Evolutionary conservation across 495 filamentous ascomycete genomes (phyloP).

Genomic region (Podospora comata): DNA sequence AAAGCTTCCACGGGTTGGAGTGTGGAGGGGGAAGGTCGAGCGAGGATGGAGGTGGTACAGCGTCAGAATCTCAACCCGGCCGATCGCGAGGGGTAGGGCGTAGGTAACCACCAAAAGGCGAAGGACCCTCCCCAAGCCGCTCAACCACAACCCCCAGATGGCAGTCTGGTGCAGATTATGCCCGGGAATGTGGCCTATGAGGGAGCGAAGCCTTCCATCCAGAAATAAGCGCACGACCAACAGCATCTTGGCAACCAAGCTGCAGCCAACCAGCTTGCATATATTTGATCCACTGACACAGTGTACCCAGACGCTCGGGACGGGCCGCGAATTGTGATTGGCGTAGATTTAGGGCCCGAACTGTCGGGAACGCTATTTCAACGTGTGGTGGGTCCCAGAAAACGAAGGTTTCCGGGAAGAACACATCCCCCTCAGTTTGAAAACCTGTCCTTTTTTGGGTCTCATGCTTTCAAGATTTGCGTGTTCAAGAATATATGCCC

Average conservation of each 20-base stretch:
- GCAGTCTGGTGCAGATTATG: background rate
- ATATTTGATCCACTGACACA: background rate
- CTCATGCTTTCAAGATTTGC: background rate
- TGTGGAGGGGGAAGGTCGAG: background rate
- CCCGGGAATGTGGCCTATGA: conserved; percentile 2
- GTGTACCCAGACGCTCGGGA: conserved; percentile 1
- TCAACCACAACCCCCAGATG: background rate
- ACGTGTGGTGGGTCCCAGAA: background rate
- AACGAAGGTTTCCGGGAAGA: background rate
- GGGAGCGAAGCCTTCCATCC: background rate
- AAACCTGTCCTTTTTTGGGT: background rate
- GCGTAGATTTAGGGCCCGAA: conserved; percentile 1
- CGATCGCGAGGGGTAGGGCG: background rate
- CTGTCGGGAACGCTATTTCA: conserved; percentile 2
- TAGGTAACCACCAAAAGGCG: background rate
- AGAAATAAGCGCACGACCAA: conserved; percentile 6
- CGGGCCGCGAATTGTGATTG: background rate
- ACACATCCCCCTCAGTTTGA: background rate
- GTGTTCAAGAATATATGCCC: no score
- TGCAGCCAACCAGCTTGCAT: background rate
- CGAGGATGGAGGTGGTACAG: background rate
- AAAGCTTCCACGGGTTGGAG: background rate
- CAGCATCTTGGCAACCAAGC: background rate
- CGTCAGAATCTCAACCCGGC: background rate
- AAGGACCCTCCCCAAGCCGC: background rate